Evolutionary conservation across 495 filamentous ascomycete species (phyloP), one percentile per base, ranked within the genome.

Genomic region (Bryoglossum gracile): DNA sequence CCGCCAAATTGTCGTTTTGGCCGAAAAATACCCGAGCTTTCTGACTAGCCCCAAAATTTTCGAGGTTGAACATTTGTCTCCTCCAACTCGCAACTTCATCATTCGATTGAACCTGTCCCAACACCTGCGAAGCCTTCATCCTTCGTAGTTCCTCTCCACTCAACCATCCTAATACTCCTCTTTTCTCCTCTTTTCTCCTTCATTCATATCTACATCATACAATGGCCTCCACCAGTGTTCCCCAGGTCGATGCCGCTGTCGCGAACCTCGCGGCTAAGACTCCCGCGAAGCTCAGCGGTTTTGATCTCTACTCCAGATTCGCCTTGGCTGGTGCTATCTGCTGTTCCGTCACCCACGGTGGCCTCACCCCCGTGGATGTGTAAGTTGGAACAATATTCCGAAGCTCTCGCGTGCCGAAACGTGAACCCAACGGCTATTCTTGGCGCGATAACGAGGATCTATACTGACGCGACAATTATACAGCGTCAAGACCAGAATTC

Each of bases 401-500:
- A 18, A 28, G 14, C 28, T 50, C 32, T 32, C 23, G 17, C 23
- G 17, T 16, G 24, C 16, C n/a, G 46, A 36, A 18, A 45, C 34
- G 35, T 32, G 32, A 38, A 23, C 23, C 34, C 17, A 25, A 33
- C 17, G 23, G n/a, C 13, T 11, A n/a, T 23, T 26, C 45, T 35
- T 35, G 40, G 23, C 25, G 43, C 48, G 51, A 51, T 50, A 55
- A 48, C 6, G 17, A 19, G 14, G 47, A n/a, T 38, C n/a, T 32
- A 19, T 8, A 18, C 55, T 54, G 16, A 59, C 40, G 14, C 38
- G 0, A 36, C 14, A 18, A 46, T 25, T 26, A 50, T 57, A 56
- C 66, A 94, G 88, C 71, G 87, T 94, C 76, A 94, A 94, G 82
- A 94, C 88, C 58, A 76, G 86, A 68, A 94, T 94, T 65, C 88